Conservation (phyloP, 148 eudicot species). For the Agrostemma githago region DNA sequence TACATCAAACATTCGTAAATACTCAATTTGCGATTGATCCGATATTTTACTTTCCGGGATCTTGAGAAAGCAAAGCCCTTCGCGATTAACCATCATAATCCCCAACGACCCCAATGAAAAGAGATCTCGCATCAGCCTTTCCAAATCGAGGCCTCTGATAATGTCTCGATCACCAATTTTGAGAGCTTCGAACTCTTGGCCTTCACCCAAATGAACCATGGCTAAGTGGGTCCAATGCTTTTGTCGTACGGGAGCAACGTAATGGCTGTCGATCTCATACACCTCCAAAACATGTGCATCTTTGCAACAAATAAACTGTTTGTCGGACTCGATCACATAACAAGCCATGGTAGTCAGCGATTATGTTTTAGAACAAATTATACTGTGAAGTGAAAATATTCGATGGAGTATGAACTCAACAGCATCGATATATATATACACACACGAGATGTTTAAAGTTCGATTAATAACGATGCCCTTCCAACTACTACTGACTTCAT, state of each 20-base stretch:
- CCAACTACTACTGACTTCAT: no score
- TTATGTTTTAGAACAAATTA: no score
- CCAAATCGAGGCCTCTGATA: neutral
- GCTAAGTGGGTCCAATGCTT: neutral
- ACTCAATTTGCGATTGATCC: neutral
- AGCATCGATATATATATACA: no score
- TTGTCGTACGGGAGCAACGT: neutral
- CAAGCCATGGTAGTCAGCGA: no score
- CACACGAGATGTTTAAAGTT: no score
- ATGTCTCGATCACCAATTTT: neutral
- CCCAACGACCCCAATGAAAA: neutral
- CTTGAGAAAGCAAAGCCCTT: conserved; percentile 4
- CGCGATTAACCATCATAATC: conserved; percentile 2
- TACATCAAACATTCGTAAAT: neutral
- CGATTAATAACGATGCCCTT: no score
- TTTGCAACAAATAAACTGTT: neutral
- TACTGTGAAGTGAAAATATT: no score
- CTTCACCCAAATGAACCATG: neutral
- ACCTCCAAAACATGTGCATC: neutral
- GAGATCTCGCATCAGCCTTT: neutral
- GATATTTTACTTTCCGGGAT: no score
- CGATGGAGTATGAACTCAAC: no score
- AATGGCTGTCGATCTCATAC: neutral
- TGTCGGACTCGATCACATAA: neutral
- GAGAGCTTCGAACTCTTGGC: neutral